phyloP scores from a whole-genome alignment of 148 eudicot genomes.

The Fagopyrum esculentum region DNA sequence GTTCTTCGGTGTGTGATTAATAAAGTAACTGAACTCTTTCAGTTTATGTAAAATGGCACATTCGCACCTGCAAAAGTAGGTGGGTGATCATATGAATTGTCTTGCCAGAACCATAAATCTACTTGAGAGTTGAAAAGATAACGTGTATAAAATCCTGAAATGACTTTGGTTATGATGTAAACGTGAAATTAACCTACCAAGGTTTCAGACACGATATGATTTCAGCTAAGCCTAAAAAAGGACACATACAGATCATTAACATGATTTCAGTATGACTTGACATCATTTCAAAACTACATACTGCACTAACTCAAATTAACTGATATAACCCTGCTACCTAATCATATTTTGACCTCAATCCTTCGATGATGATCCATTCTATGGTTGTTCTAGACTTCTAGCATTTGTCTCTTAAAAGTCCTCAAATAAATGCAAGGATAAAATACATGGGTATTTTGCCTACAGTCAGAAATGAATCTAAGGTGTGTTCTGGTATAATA shows the following conservation, averaged over 20 bases:
- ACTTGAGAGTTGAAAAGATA: not conserved
- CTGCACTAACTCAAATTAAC: not conserved
- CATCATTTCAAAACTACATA: not conserved
- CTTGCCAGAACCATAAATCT: not conserved
- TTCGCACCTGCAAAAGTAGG: not conserved
- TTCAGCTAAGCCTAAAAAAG: not conserved
- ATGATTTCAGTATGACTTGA: not conserved
- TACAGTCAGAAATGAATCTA: not conserved
- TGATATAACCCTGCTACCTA: not conserved
- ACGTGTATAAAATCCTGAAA: not conserved
- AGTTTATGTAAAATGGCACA: too few species aligned
- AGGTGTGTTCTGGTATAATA: too few species aligned
- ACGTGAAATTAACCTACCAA: not conserved
- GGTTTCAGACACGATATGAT: not conserved
- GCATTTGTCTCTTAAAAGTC: too few species aligned
- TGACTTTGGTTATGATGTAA: conserved; percentile 5
- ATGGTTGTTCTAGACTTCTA: not conserved
- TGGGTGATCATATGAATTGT: not conserved
- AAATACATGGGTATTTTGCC: not conserved
- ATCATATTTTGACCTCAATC: not conserved
- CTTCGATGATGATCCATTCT: not conserved
- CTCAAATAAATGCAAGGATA: too few species aligned
- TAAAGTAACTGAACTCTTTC: too few species aligned
- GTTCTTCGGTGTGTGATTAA: too few species aligned
- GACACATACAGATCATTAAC: not conserved